Base-by-base conservation (phyloP, 2,329 filamentous ascomycete genomes). In the Pestalotiopsis fici region DNA sequence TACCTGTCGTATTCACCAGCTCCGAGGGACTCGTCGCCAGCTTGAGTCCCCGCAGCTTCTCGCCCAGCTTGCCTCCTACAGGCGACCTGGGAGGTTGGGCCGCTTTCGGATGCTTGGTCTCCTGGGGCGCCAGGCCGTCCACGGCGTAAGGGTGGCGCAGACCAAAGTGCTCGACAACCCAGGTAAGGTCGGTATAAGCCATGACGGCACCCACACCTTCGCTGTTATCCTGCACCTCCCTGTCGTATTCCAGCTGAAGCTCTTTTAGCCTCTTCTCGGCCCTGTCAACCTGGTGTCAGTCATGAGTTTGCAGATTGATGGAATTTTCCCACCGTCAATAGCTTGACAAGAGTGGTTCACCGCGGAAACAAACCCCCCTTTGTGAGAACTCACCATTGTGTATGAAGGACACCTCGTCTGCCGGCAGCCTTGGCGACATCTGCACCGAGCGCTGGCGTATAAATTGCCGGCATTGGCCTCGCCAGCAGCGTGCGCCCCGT, bases 161-260 rank as follows among this genome's bases (percentile, higher is more conserved):
- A 5, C 91, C 91, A 78, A 97, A 97, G 73, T 94, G 93, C 59
- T 90, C 84, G 74, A 93, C 88, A 64, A 97, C 94, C 94, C 94
- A 97, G 72, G 92, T 87, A 76, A 90, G 93, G 79, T 97, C 94
- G 67, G 93, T 89, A 60, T 93, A 78, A 0, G 91, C 93, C 91
- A 97, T 97, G 76, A 93, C 89, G 66, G 97, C 81, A 1, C 92
- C 94, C 21, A 97, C 88, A 23, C 94, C 92, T 80, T 97, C 94
- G 13, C 87, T 86, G 75, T 97, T 97, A 70, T 85, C 83, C 72
- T 86, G 86, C 75, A 91, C 87, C 81, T 97, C 94, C 7, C 83
- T 82, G 11, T 87, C 88, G 72, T 97, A 95, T 82, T 97, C 94
- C 67, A 85, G 85, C 64, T 94, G 88, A 60, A 97, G 82, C 69